Percentiles rank a stretch among this genome's conserved stretches.
phyloP scores from a whole-genome alignment of 139 green algal genomes.

The Chlorella vulgaris region DNA sequence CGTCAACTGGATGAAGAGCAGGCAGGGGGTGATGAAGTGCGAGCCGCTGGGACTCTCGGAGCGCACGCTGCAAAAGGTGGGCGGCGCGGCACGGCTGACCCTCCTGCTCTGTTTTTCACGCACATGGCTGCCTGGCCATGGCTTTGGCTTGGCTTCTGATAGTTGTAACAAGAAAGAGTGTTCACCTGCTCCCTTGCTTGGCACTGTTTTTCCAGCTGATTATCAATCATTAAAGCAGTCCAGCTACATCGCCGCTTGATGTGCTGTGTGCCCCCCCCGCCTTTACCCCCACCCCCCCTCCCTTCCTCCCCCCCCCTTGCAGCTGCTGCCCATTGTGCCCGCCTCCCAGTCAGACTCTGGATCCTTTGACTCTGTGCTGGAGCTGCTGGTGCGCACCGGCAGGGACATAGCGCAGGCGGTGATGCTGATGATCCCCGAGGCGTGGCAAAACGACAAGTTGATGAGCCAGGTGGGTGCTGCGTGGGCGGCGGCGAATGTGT shows the following conservation, averaged over 20 bases:
- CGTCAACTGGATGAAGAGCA: slow-evolving; percentile 91
- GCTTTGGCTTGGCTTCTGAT: no score
- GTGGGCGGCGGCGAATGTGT: not conserved
- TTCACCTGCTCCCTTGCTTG: no score
- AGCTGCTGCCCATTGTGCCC: slow-evolving; percentile 88
- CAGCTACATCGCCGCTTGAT: no score
- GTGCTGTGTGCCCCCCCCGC: no score
- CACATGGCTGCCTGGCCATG: no score
- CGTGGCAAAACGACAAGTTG: slow-evolving; percentile 89
- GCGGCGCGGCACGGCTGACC: not conserved
- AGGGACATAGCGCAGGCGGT: slow-evolving; percentile 72
- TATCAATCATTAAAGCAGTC: no score
- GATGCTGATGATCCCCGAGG: slow-evolving; percentile 98
- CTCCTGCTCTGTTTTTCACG: no score
- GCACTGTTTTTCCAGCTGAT: not conserved
- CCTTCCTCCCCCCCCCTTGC: not conserved
- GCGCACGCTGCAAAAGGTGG: slow-evolving; percentile 71
- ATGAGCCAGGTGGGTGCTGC: slow-evolving; percentile 77
- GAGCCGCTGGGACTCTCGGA: slow-evolving; percentile 69
- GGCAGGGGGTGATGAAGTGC: slow-evolving; percentile 89
- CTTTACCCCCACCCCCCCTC: no score
- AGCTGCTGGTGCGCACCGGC: slow-evolving; percentile 85
- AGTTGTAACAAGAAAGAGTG: no score
- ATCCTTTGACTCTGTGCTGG: slow-evolving; percentile 89
- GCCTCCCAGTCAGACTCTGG: slow-evolving; percentile 83